phyloP scores from a whole-genome alignment of 768 basidiomycete genomes.

The Leccinum longicurvipes region DNA sequence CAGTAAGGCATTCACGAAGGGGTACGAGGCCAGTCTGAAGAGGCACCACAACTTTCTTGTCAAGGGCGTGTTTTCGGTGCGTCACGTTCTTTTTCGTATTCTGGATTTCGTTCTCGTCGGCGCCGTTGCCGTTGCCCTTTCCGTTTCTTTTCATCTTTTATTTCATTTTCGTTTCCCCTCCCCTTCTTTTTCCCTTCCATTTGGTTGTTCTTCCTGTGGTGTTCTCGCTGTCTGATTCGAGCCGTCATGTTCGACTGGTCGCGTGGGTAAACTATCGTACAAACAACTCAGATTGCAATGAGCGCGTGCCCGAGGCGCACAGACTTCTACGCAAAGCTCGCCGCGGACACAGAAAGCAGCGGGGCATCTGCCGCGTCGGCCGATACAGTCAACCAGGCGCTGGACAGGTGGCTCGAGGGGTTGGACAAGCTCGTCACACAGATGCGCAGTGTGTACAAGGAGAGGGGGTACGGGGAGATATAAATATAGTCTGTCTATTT shows the following conservation, averaged over 20 bases:
- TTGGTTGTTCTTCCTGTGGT: background rate
- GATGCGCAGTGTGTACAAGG: conserved; percentile 50
- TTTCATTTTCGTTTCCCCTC: background rate
- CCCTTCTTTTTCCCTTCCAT: background rate
- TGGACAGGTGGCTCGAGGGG: conserved; percentile 58
- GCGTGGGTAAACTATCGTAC: background rate
- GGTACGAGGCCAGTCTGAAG: conserved; percentile 82
- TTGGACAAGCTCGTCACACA: conserved; percentile 51
- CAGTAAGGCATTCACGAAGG: conserved; percentile 66
- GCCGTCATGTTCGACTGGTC: background rate
- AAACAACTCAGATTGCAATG: conserved; percentile 43
- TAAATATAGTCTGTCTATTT: no score
- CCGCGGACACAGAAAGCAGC: conserved; percentile 54
- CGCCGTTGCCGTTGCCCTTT: background rate
- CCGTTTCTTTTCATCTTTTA: background rate
- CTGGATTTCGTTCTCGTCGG: background rate
- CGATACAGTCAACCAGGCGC: conserved; percentile 51
- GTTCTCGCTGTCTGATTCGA: background rate
- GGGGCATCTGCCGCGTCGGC: conserved; percentile 35
- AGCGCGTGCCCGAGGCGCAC: conserved; percentile 58
- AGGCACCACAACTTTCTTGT: conserved; percentile 80
- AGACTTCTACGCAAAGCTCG: conserved; percentile 62
- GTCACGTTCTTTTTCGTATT: conserved; percentile 37
- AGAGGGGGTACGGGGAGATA: conserved; percentile 51
- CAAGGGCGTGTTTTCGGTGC: conserved; percentile 52